Percentiles rank a stretch among this genome's conserved stretches.
These are phyloP conservation scores for California macrophylla DNA, from an alignment of 441 rosid genomes.

Conservation along the genomic window DNA sequence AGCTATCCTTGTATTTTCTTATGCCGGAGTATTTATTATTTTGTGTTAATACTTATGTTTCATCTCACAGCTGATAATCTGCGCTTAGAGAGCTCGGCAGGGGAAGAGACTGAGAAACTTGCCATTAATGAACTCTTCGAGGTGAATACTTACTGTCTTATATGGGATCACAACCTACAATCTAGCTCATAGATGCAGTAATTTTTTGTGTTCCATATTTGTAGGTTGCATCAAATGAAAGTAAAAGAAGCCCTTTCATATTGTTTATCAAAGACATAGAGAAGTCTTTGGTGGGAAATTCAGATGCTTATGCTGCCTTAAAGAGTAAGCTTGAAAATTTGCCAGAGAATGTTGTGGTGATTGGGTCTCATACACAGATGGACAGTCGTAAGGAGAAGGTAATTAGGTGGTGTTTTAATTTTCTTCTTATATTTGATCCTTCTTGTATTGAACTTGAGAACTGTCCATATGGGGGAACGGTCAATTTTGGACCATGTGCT, in stretches of 20 bases:
- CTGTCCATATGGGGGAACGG: background rate
- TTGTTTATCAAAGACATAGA: constrained; percentile 87
- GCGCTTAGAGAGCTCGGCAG: constrained; percentile 64
- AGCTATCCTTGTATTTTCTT: constrained; percentile 5
- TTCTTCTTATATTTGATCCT: constrained; percentile 3
- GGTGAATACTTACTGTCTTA: constrained; percentile 34
- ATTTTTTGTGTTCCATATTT: constrained; percentile 23
- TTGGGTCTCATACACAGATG: constrained; percentile 82
- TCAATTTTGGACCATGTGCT: background rate
- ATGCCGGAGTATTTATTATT: background rate
- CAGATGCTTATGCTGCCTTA: constrained; percentile 55
- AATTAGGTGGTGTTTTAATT: constrained; percentile 14
- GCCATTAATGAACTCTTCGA: constrained; percentile 82
- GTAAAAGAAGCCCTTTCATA: constrained; percentile 62
- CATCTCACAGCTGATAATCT: constrained; percentile 60
- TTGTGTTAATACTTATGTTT: constrained; percentile 1
- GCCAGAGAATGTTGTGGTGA: constrained; percentile 62
- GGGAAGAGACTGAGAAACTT: constrained; percentile 75
- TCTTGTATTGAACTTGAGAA: background rate
- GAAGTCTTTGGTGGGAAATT: constrained; percentile 70
- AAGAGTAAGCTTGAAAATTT: constrained; percentile 73
- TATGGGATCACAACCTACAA: constrained; percentile 5
- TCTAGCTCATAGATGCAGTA: constrained; percentile 1
- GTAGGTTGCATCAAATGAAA: constrained; percentile 66
- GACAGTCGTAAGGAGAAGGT: constrained; percentile 97